Base-by-base conservation (phyloP, 805 yeast species). In the Suhomyces sp. region DNA sequence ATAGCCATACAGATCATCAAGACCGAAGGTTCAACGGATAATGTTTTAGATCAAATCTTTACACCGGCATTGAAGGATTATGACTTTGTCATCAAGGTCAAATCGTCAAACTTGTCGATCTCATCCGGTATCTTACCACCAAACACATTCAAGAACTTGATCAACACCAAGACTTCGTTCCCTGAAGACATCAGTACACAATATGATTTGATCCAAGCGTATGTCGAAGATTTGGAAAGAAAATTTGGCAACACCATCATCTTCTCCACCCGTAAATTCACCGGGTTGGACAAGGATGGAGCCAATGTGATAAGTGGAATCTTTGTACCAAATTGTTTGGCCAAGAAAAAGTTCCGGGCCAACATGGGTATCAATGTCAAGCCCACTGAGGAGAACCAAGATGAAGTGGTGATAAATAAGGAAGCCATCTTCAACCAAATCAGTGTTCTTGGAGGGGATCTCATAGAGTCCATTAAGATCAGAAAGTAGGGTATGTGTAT, bases 31-130 rank as follows among this genome's bases (percentile, higher is more conserved):
- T 40, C 63, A 19, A 43, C 40, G 24, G 58, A 56, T 12, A 29
- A 48, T 0, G 70, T 72, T 2, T 51, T 83, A 21, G 74, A 71
- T 28, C 54, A 76, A 27, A 59, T 88, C 27, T 93, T 90, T 60
- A 78, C 84, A 0, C 90, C 98, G 2, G 88, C 95, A 0, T 65
- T 84, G 35, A 71, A 74, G 39, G 98, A 91, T 60, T 93, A 82
- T 56, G 95, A 91, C 54, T 79, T 93, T 47, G 81, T 81, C 10
- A 71, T 93, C 41, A 69, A 74, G 30, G 63, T 88, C 33, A 74
- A 73, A 45, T 60, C 74, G 10, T 56, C 60, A 4, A 61, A 63
- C 28, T 52, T 77, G 25, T 58, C 72, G 22, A 47, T 68, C 2
- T 58, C 74, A 6, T 69, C 81, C 5, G 93, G 93, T 39, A 60